Conservation (phyloP, 2,329 filamentous ascomycete genomes). For the Aspergillus awamori region DNA sequence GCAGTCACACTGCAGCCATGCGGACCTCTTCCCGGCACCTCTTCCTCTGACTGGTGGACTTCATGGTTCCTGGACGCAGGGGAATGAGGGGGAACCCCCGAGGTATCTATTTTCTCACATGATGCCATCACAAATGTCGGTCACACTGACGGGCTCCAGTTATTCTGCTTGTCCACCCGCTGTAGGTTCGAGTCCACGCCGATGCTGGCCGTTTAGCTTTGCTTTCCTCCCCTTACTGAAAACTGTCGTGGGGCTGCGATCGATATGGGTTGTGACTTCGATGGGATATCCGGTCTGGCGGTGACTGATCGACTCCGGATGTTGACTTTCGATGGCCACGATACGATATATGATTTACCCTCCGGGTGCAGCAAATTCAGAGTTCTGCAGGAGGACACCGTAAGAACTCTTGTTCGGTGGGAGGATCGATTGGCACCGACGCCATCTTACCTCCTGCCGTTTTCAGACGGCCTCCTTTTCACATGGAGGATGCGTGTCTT, state of each 20-base stretch:
- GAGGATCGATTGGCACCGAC: not conserved
- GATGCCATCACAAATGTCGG: constrained; percentile 23
- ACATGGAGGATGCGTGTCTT: not conserved
- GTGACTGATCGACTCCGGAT: not conserved
- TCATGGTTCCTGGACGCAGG: constrained; percentile 2
- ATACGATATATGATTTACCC: not conserved
- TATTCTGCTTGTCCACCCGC: not conserved
- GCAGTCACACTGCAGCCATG: constrained; percentile 9
- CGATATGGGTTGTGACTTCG: not conserved
- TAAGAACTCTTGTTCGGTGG: not conserved
- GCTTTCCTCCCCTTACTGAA: not conserved
- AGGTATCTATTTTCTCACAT: constrained; percentile 17
- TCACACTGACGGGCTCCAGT: constrained; percentile 11
- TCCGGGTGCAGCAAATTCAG: not conserved
- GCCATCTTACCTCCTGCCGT: constrained; percentile 7
- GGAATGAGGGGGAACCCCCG: not conserved
- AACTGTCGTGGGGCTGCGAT: not conserved
- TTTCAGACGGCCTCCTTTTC: constrained; percentile 1
- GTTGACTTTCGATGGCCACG: not conserved
- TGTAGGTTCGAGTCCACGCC: not conserved
- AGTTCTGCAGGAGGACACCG: not conserved
- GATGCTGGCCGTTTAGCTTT: not conserved
- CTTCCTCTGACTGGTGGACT: not conserved
- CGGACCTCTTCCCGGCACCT: not conserved
- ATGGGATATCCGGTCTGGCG: not conserved